Evolutionary conservation across 306 rosid species (phyloP), one percentile per base, ranked within the genome.

Genomic region (Cucumis melo): DNA sequence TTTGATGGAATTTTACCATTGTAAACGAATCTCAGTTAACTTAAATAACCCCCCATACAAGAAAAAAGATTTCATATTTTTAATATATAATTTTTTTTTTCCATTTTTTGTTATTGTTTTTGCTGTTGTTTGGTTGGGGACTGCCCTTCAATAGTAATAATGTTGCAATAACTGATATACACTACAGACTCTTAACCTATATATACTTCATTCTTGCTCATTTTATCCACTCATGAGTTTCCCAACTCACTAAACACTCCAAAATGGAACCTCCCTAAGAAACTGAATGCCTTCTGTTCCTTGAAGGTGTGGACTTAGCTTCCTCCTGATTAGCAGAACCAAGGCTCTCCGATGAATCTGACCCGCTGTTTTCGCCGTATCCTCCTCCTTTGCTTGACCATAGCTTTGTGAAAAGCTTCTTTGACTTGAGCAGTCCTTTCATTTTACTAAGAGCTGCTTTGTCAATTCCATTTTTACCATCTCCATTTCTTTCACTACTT

Each of bases 341-440:
- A 61, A 81, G 90, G 63, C 97, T 89, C 64, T 85, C 98, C 0
- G 98, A 90, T 10, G 99, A 92, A 60, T 95, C 99, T 0, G 99
- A 95, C 44, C 99, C 95, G 75, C 98, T 95, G 74, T 92, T 92
- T 74, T 89, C 97, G 0, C 89, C 97, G 1, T 81, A 90, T 73
- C 87, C 91, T 34, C 93, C 98, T 83, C 93, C 98, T 83, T 94
- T 95, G 86, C 80, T 89, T n/a, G 98, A 84, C 91, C 90, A 92
- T 21, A 86, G 89, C 86, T 87, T 89, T 39, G 88, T 78, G 83
- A 94, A 90, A 23, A 95, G 82, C 88, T 83, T 93, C 80, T 90
- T 94, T 67, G 97, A 89, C 85, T 85, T 90, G 5, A 94, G 92
- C 85, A 90, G 73, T 41, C 95, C 91, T 79, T 85, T 89, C 93